Base-by-base conservation (phyloP, 2,329 filamentous ascomycete genomes). In the Clarireedia sp. region DNA sequence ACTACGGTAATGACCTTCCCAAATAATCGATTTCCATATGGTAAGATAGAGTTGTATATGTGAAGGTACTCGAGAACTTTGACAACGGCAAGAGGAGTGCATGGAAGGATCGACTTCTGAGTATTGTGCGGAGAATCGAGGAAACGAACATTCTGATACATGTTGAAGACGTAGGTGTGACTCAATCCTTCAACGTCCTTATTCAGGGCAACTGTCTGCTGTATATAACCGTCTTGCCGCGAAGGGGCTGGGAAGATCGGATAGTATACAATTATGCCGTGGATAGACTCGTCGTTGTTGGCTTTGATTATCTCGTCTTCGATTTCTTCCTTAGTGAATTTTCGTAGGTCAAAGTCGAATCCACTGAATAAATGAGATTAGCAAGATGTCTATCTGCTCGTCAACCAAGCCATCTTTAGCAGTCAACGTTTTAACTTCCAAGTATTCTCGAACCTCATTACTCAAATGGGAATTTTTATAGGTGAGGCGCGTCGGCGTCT, bases 141-240 rank as follows among this genome's bases (percentile, higher is more conserved):
- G 76, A 91, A 97, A 62, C 94, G 89, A 66, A 95, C 83, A 75
- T 99, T 99, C 77, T 96, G 89, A 75, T 97, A 99, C 91, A 99
- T 96, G 80, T 99, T 99, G 81, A 92, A 91, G 68, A 97, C 87
- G 74, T 97, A 91, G 69, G 85, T 86, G 73, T 96, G 92, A 65
- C 87, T 90, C 57, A 99, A 82, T 37, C 94, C 94, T 73, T 99
- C 94, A 62, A 99, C 92, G 67, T 99, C 94, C 73, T 99, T 97
- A 71, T 81, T 75, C 44, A 96, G 80, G 55, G 89, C 85, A 55
- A 96, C 90, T 3, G 95, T 89, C 74, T 96, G 91, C 74, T 97
- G 92, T 62, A 99, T 83, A 72, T 97, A 97, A 71, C 89, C 87
- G 73, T 99, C 94, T 72, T 96, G 90, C 26, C 83, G 80, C 51